A percentile compares a stretch with the other conserved stretches of the same genome.
Evolutionary conservation across 2,329 filamentous ascomycete genomes (phyloP).

Genomic region (Fusarium poae): DNA sequence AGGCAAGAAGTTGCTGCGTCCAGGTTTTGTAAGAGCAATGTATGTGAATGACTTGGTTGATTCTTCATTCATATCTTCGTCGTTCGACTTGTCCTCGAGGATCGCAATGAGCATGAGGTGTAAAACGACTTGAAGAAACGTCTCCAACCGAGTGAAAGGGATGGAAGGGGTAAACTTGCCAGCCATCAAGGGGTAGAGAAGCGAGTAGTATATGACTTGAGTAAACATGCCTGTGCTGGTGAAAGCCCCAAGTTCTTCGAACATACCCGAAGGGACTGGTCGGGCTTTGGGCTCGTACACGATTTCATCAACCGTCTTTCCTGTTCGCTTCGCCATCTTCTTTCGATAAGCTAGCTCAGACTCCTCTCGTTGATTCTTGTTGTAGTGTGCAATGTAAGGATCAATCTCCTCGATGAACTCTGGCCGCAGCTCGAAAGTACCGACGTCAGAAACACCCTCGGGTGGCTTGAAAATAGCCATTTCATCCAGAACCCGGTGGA

Average conservation of each 20-base stretch:
- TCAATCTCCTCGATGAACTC: slow-evolving; percentile 90
- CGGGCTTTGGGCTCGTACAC: slow-evolving; percentile 91
- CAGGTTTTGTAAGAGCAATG: slow-evolving; percentile 74
- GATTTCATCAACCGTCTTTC: slow-evolving; percentile 83
- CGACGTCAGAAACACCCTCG: slow-evolving; percentile 91
- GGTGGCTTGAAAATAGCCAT: slow-evolving; percentile 92
- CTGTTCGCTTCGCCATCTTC: slow-evolving; percentile 87
- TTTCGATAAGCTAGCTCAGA: slow-evolving; percentile 90
- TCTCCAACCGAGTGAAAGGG: slow-evolving; percentile 85
- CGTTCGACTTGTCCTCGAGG: slow-evolving; percentile 78
- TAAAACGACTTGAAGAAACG: slow-evolving; percentile 90
- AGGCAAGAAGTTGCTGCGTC: slow-evolving; percentile 71
- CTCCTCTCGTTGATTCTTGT: slow-evolving; percentile 96
- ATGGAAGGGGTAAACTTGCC: slow-evolving; percentile 78
- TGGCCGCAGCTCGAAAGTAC: slow-evolving; percentile 91
- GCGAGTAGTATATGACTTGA: slow-evolving; percentile 88
- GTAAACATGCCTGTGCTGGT: slow-evolving; percentile 88
- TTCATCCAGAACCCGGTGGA: slow-evolving; percentile 84
- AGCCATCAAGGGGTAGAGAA: slow-evolving; percentile 83
- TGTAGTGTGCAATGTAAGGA: slow-evolving; percentile 96
- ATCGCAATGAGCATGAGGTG: slow-evolving; percentile 90
- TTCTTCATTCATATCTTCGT: slow-evolving; percentile 63
- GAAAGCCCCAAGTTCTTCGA: slow-evolving; percentile 80
- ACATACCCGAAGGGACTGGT: slow-evolving; percentile 81
- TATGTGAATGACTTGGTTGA: slow-evolving; percentile 76